Evolutionary conservation across 1,284 basidiomycete species (phyloP), one percentile per base, ranked within the genome.

Genomic region (Malassezia nana): DNA sequence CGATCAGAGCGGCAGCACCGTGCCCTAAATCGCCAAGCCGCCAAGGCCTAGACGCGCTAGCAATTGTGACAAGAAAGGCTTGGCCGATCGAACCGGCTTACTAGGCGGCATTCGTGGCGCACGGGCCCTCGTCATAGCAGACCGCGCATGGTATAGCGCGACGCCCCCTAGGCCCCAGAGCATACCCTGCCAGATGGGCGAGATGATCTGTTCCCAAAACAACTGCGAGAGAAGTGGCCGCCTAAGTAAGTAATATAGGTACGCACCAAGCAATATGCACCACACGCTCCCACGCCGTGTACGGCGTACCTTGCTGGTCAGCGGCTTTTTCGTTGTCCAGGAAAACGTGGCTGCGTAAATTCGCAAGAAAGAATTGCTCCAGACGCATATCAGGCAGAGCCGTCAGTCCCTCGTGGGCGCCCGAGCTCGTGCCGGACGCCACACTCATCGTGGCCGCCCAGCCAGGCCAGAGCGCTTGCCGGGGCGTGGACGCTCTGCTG

Each of bases 81-180:
- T 18, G 25, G 30, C 26, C 20, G 31, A 18, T 12, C 40, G 41
- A 13, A 28, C 16, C 10, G 47, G 16, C n/a, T 39, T 9, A 33
- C 25, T 22, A 28, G 48, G 30, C 16, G 44, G 15, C 40, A 33
- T n/a, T 31, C 16, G 20, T 26, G 18, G 38, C 28, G 48, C 43
- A 18, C 29, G 42, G 2, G 33, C 48, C 13, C 35, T 35, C 4
- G 47, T 35, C 10, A 46, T n/a, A 3, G 32, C 22, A 12, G 46
- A 43, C 6, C 54, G 48, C 9, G 33, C 16, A 26, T 49, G 33
- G 8, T 44, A 28, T 1, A 56, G 26, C 30, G 49, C 31, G 6
- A 56, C 49, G 16, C 54, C 54, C n/a, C 43, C 54, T 6, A 56
- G 25, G 9, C 54, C 54, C 54, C 54, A 56, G 3, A 56, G 26